Evolutionary conservation across 228 moss, liverwort and hornwort species (phyloP).

Genomic region (Sphagnum magellanicum): DNA sequence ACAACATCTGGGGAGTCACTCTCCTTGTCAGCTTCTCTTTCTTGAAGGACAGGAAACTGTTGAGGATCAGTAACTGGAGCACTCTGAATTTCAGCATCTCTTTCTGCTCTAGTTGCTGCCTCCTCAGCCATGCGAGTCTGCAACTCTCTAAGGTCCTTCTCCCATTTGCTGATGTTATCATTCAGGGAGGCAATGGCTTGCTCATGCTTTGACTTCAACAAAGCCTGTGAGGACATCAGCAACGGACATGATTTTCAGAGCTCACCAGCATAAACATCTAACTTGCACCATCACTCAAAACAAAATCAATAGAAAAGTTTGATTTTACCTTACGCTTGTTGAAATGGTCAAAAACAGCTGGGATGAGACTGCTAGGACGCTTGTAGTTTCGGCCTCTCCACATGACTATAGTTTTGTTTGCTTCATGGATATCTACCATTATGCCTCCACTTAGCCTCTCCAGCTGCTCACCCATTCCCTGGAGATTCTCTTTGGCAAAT

Average conservation of each 20-base stretch:
- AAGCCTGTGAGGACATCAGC: conserved; percentile 35
- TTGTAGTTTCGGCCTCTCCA: conserved; percentile 94
- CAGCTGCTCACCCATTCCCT: conserved; percentile 2
- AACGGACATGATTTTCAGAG: no score
- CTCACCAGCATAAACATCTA: background rate
- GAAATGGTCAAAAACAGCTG: conserved; percentile 70
- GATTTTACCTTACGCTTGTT: conserved; percentile 86
- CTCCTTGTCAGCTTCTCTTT: no score
- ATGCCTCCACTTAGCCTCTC: conserved; percentile 3
- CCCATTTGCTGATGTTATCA: conserved; percentile 67
- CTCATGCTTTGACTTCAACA: conserved; percentile 76
- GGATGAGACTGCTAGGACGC: conserved; percentile 79
- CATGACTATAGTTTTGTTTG: conserved; percentile 69
- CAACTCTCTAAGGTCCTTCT: conserved; percentile 45
- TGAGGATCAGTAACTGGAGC: conserved; percentile 21
- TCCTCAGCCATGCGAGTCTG: conserved; percentile 56
- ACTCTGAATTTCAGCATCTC: conserved; percentile 46
- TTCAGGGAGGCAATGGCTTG: conserved; percentile 68
- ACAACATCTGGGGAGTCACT: no score
- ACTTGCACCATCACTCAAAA: no score
- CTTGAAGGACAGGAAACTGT: background rate
- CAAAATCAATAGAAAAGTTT: background rate
- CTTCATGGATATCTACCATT: conserved; percentile 5
- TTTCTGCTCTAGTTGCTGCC: conserved; percentile 39
- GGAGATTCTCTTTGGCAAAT: conserved; percentile 29